phyloP scores from a whole-genome alignment of 805 yeast genomes.

The Metschnikowia anglica region DNA sequence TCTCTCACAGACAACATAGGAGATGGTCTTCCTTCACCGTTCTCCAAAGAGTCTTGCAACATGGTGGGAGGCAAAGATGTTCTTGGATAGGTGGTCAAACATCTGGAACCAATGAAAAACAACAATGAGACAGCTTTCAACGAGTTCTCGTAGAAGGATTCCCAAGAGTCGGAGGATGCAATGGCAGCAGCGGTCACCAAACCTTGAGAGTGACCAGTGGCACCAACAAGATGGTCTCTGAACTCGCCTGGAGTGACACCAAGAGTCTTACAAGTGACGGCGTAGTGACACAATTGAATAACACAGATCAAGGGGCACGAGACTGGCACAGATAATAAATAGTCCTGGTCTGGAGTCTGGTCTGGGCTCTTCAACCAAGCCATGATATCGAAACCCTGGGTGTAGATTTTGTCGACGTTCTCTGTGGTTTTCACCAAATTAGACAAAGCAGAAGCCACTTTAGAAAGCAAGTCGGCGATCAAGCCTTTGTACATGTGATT shows the following conservation, averaged over 20 bases:
- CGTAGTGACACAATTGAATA: constrained; percentile 91
- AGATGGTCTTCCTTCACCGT: constrained; percentile 94
- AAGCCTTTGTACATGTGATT: constrained; percentile 76
- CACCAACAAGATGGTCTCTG: constrained; percentile 63
- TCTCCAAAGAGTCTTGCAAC: constrained; percentile 86
- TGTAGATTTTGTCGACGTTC: constrained; percentile 81
- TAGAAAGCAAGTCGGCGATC: constrained; percentile 65
- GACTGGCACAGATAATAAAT: constrained; percentile 85
- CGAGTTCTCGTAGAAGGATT: constrained; percentile 67
- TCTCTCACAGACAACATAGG: constrained; percentile 97
- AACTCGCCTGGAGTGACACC: constrained; percentile 90
- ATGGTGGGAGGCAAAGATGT: constrained; percentile 93
- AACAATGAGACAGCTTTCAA: constrained; percentile 78
- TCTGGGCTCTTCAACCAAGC: constrained; percentile 85
- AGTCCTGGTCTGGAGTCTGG: constrained; percentile 85
- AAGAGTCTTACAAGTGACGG: constrained; percentile 78
- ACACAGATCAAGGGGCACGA: constrained; percentile 97
- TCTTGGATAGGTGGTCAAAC: constrained; percentile 86
- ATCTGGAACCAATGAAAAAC: constrained; percentile 91
- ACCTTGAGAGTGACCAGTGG: constrained; percentile 91
- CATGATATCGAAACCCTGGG: constrained; percentile 89
- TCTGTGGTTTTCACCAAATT: constrained; percentile 66
- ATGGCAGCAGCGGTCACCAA: constrained; percentile 90
- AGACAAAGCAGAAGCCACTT: constrained; percentile 68
- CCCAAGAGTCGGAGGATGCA: constrained; percentile 82